A percentile compares a stretch with the other conserved stretches of the same genome.
phyloP scores from a whole-genome alignment of 2,329 filamentous ascomycete genomes.

The Ceratocystis diversiconidia region DNA sequence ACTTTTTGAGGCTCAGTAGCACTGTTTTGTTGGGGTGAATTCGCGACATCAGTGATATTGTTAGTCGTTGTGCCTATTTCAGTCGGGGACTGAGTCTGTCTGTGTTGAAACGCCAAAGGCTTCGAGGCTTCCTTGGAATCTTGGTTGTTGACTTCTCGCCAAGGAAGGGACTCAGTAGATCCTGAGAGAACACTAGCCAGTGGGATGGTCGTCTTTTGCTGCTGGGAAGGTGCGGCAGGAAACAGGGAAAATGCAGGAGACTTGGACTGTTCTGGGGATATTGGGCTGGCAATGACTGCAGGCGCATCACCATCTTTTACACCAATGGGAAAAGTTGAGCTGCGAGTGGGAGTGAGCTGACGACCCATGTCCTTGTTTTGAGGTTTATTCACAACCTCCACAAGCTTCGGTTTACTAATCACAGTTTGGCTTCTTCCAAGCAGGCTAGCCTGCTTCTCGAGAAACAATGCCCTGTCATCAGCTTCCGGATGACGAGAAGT shows the following conservation, averaged over 20 bases:
- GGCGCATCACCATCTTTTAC: not conserved
- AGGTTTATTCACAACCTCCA: constrained; percentile 12
- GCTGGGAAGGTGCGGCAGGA: constrained; percentile 26
- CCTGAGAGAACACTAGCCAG: not conserved
- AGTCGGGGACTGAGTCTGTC: not conserved
- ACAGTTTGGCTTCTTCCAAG: constrained; percentile 45
- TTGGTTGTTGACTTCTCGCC: not conserved
- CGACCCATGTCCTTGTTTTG: constrained; percentile 8
- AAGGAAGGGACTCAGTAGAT: not conserved
- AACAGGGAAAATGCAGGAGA: constrained; percentile 36
- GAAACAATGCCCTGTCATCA: constrained; percentile 11
- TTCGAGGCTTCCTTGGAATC: not conserved
- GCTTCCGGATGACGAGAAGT: not conserved
- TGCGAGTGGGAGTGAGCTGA: constrained; percentile 11
- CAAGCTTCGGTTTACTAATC: constrained; percentile 33
- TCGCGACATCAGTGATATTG: not conserved
- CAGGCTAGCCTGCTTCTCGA: constrained; percentile 28
- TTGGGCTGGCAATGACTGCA: not conserved
- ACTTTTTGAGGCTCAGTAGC: not conserved
- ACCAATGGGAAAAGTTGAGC: constrained; percentile 15
- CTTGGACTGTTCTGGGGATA: constrained; percentile 11
- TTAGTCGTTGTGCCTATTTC: not conserved
- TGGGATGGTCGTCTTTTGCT: not conserved
- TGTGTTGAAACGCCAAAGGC: not conserved
- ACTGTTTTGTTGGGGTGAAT: not conserved